A percentile compares a stretch with the other conserved stretches of the same genome.
phyloP scores from a whole-genome alignment of 805 yeast species.

The Torulaspora indica region DNA sequence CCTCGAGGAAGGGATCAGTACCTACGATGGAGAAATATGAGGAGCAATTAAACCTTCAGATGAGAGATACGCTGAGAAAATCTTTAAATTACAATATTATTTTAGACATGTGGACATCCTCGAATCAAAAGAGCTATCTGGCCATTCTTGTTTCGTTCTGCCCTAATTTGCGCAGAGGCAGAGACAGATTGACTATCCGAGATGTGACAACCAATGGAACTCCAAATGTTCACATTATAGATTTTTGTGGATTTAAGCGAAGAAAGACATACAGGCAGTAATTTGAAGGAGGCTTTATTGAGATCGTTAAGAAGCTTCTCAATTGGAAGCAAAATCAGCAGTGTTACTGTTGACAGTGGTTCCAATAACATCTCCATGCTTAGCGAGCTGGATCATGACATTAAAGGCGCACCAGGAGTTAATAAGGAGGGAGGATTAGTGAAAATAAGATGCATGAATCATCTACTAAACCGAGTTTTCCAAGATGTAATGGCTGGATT shows the following conservation, averaged over 20 bases:
- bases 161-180: constrained; percentile 10
- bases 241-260: constrained; percentile 13
- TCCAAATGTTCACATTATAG: constrained; percentile 12
- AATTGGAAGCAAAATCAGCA: constrained; percentile 11
- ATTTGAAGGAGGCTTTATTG: constrained; percentile 5
- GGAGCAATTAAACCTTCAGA: constrained; percentile 9
- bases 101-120: constrained; percentile 12
- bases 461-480: constrained; percentile 10
- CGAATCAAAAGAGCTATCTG: constrained; percentile 11
- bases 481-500: constrained; percentile 8
- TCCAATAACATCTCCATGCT: constrained; percentile 10
- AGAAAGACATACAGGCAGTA: constrained; percentile 10
- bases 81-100: constrained; percentile 11
- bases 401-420: constrained; percentile 9
- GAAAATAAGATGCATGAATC: constrained; percentile 11
- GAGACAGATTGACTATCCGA: constrained; percentile 5
- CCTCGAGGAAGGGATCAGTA: constrained; percentile 10
- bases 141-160: constrained; percentile 14
- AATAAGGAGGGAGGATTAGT: constrained; percentile 7
- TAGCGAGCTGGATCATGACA: constrained; percentile 8
- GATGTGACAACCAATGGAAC: constrained; percentile 12
- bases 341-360: constrained; percentile 11
- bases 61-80: constrained; percentile 10
- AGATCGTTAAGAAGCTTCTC: constrained; percentile 6
- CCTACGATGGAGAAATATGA: constrained; percentile 11